These are phyloP conservation scores for Aureobasidium sp. DNA, from an alignment of 2,329 filamentous ascomycete genomes.

Conservation along the genomic window DNA sequence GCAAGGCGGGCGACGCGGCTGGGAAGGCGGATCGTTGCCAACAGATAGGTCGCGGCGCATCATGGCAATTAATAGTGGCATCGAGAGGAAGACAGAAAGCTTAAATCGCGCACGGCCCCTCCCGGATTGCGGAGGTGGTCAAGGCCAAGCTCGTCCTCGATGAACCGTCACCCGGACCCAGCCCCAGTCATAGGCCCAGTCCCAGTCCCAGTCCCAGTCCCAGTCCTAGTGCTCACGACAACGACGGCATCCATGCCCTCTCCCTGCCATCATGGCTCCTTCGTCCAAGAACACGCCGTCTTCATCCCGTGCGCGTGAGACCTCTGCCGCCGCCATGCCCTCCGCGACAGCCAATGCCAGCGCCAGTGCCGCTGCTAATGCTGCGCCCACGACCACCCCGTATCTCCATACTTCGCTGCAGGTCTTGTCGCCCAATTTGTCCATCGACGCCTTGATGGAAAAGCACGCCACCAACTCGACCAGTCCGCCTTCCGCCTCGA, in stretches of 20 bases:
- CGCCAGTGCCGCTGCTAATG: constrained; percentile 54
- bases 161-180: not conserved
- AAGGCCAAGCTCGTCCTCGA: not conserved
- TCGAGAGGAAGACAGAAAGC: not conserved
- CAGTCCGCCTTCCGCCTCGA: constrained; percentile 50
- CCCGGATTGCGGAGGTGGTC: not conserved
- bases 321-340: no score
- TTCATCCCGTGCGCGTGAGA: constrained; percentile 38
- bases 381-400: constrained; percentile 51
- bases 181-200: no score
- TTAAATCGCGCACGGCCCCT: not conserved
- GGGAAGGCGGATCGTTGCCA: not conserved
- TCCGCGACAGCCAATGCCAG: constrained; percentile 36
- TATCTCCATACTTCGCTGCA: constrained; percentile 55
- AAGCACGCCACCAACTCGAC: constrained; percentile 48
- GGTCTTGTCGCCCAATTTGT: constrained; percentile 50
- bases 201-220: no score
- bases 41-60: not conserved
- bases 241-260: not conserved
- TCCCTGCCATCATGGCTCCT: constrained; percentile 8
- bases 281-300: constrained; percentile 28
- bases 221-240: not conserved
- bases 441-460: constrained; percentile 65
- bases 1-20: not conserved
- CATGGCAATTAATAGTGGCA: not conserved